Conservation (phyloP, 805 yeast species). For the Saccharomycopsis fermentans region DNA sequence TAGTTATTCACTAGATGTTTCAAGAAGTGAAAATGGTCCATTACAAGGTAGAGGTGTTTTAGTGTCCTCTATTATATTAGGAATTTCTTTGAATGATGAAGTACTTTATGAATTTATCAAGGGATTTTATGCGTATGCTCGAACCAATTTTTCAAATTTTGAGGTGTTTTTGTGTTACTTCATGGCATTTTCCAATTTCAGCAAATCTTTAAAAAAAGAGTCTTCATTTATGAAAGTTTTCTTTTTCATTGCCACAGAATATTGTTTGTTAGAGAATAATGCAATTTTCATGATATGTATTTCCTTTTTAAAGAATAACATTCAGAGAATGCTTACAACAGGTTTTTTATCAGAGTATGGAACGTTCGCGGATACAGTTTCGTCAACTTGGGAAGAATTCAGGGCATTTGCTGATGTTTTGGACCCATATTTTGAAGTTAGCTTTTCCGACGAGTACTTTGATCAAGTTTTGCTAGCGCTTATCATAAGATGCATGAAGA, state of each 20-base stretch:
- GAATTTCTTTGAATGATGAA: conserved; percentile 52
- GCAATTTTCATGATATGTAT: conserved; percentile 25
- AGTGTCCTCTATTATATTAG: conserved; percentile 59
- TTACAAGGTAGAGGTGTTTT: conserved; percentile 60
- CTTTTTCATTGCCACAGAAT: conserved; percentile 19
- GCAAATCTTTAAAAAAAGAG: conserved; percentile 26
- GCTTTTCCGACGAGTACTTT: background rate
- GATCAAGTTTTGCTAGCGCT: conserved; percentile 40
- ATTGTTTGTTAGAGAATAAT: conserved; percentile 23
- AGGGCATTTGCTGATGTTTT: background rate
- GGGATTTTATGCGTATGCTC: conserved; percentile 25
- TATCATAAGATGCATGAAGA: conserved; percentile 46
- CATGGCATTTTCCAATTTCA: conserved; percentile 31
- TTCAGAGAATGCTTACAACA: conserved; percentile 6
- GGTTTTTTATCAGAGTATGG: conserved; percentile 2
- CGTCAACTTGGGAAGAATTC: background rate
- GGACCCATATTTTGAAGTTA: conserved; percentile 1
- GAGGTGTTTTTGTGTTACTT: conserved; percentile 26
- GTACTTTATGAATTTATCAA: conserved; percentile 32
- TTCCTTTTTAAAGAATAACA: background rate
- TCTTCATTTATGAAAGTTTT: conserved; percentile 9
- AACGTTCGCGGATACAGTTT: background rate
- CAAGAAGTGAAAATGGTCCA: conserved; percentile 44
- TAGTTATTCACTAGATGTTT: conserved; percentile 50
- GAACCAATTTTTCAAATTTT: conserved; percentile 22